Evolutionary conservation across 352 stramenopile species (phyloP), one percentile per base, ranked within the genome.

Genomic region (Phytophthora aleatoria): DNA sequence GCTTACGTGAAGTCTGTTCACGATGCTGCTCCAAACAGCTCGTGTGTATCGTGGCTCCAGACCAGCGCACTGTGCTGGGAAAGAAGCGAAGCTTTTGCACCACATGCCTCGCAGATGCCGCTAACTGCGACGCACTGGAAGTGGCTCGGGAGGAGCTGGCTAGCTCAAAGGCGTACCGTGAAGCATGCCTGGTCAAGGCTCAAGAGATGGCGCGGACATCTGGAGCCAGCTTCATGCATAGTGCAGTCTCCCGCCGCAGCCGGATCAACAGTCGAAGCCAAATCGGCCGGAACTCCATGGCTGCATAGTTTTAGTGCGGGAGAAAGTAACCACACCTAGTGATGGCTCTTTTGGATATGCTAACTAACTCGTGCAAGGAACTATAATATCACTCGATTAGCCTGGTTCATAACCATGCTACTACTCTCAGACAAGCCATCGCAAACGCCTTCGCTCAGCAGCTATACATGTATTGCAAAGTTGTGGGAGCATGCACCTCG

Each of bases 31-130:
- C 61, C 16, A 81, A 73, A 50, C 57, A 64, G 24, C 57, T 69
- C 51, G 65, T 81, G 13, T 81, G 69, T 49, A 56, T 76, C 44
- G 33, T 76, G 39, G 57, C 61, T 41, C 48, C 53, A 26, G 69
- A 76, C 38, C 57, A 71, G n/a, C 59, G 58, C 20, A 71, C 64
- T 36, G 56, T 81, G 11, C 42, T 76, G 11, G 69, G 67, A 28
- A 66, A 69, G 36, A 76, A 76, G 33, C 53, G 68, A 24, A 54
- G 50, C 12, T 77, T 81, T 33, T 81, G 73, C 65, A 69, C 57
- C 3, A 64, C 39, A 15, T 81, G 73, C 38, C 53, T 81, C 20
- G 16, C 47, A 39, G 65, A 81, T 31, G 69, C 65, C 33, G 61
- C 64, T 41, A 66, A 75, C 28, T 71, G 44, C n/a, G 69, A 81